Evolutionary conservation across 495 filamentous ascomycete species (phyloP).

Genomic region (Aspergillus leporis): DNA sequence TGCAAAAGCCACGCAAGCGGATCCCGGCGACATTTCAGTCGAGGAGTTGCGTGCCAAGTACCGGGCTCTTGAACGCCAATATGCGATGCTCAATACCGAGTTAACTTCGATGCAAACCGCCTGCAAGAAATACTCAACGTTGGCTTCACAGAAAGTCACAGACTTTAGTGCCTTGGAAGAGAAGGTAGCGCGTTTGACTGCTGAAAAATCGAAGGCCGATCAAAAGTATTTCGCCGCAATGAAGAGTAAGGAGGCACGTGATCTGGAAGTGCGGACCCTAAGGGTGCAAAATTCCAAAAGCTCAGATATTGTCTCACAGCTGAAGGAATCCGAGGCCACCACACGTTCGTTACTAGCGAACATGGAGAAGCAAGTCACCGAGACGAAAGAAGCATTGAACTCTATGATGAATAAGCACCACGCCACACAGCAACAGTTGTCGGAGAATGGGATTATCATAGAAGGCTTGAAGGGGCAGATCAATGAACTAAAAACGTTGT

Average conservation of each 20-base stretch:
- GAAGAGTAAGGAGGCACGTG: conserved; percentile 84
- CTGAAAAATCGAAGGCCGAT: conserved; percentile 93
- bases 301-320: conserved; percentile 86
- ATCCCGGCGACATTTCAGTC: conserved; percentile 45
- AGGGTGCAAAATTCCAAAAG: conserved; percentile 82
- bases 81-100: conserved; percentile 81
- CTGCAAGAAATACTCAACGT: conserved; percentile 78
- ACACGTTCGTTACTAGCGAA: conserved; percentile 66
- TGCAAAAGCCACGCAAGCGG: conserved; percentile 41
- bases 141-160: conserved; percentile 83
- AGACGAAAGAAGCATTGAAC: conserved; percentile 72
- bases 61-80: conserved; percentile 71
- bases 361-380: conserved; percentile 84
- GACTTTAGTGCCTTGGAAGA: conserved; percentile 78
- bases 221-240: conserved; percentile 96
- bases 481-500: conserved; percentile 66
- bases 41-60: conserved; percentile 76
- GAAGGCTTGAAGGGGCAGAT: conserved; percentile 79
- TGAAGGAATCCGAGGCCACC: conserved; percentile 81
- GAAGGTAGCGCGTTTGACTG: conserved; percentile 66
- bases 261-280: conserved; percentile 72
- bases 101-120: conserved; percentile 81
- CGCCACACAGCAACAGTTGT: conserved; percentile 65
- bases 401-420: conserved; percentile 67
- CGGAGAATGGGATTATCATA: conserved; percentile 63